Evolutionary conservation across 2,329 filamentous ascomycete species (phyloP).

Genomic region (Penicillium sclerotiorum): DNA sequence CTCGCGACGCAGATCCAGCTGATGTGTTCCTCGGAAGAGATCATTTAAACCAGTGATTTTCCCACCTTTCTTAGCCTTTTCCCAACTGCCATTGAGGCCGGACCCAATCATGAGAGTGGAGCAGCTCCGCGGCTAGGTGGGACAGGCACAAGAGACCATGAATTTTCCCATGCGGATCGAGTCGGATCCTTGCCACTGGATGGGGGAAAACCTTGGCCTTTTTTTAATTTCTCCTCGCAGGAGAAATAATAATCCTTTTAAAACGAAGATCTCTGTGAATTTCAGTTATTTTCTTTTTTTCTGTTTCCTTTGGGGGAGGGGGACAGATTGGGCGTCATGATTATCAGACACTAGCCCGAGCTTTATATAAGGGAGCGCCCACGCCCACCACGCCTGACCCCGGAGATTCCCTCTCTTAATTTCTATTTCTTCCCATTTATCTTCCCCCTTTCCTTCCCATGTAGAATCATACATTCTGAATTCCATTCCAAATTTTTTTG

Average conservation of each 20-base stretch:
- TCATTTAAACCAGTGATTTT: background rate
- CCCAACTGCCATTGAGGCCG: constrained; percentile 7
- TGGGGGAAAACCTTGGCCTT: constrained; percentile 16
- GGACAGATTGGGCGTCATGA: constrained; percentile 24
- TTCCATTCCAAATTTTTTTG: background rate
- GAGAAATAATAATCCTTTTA: too few relatives aligned
- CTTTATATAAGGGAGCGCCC: constrained; percentile 29
- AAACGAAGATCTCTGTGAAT: too few relatives aligned
- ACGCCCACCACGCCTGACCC: constrained; percentile 19
- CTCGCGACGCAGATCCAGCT: constrained; percentile 12
- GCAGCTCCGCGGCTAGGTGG: constrained; percentile 27
- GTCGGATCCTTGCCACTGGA: constrained; percentile 27
- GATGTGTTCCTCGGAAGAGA: background rate
- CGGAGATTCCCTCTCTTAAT: constrained; percentile 9
- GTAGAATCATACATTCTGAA: background rate
- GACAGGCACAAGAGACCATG: constrained; percentile 31
- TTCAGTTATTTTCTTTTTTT: constrained; percentile 5
- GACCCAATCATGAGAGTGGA: constrained; percentile 26
- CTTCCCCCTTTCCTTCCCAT: background rate
- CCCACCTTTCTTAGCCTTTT: background rate
- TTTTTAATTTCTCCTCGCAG: background rate
- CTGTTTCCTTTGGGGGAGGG: constrained; percentile 6
- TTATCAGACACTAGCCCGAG: constrained; percentile 29
- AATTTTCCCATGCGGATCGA: constrained; percentile 29
- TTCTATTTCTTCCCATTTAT: constrained; percentile 4